Conservation (phyloP, 805 yeast genomes). For the Ogataea paradorogensis region DNA sequence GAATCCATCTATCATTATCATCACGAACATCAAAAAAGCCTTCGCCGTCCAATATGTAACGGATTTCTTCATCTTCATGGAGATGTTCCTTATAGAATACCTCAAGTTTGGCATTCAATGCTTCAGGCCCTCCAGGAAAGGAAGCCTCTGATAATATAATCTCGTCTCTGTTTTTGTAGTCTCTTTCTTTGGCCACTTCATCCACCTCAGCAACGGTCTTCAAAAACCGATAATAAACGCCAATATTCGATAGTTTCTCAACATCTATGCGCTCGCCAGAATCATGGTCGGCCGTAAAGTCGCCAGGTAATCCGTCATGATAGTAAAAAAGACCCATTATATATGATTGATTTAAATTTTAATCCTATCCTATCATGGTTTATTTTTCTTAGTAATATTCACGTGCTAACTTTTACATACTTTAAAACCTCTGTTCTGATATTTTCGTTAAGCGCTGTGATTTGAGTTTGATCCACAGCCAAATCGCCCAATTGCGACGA, state of each 20-base stretch:
- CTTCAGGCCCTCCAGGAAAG: constrained; percentile 59
- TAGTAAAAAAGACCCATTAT: constrained; percentile 40
- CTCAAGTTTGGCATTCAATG: constrained; percentile 61
- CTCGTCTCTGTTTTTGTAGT: constrained; percentile 77
- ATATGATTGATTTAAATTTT: background rate
- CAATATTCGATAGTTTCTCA: constrained; percentile 53
- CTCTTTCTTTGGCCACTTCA: constrained; percentile 61
- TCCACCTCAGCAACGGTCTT: constrained; percentile 56
- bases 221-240: constrained; percentile 63
- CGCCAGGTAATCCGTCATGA: constrained; percentile 59
- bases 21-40: constrained; percentile 90
- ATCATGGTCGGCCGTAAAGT: constrained; percentile 69
- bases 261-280: constrained; percentile 57
- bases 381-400: constrained; percentile 5
- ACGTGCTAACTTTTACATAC: constrained; percentile 12
- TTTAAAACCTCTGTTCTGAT: constrained; percentile 7
- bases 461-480: constrained; percentile 2
- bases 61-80: constrained; percentile 96
- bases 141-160: constrained; percentile 58
- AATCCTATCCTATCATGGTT: no score
- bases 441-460: constrained; percentile 1
- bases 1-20: constrained; percentile 62
- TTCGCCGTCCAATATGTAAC: constrained; percentile 84
- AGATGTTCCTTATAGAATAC: constrained; percentile 80
- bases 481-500: background rate